phyloP scores from a whole-genome alignment of 1,139 yeast genomes.

The Yamadazyma dendronema region DNA sequence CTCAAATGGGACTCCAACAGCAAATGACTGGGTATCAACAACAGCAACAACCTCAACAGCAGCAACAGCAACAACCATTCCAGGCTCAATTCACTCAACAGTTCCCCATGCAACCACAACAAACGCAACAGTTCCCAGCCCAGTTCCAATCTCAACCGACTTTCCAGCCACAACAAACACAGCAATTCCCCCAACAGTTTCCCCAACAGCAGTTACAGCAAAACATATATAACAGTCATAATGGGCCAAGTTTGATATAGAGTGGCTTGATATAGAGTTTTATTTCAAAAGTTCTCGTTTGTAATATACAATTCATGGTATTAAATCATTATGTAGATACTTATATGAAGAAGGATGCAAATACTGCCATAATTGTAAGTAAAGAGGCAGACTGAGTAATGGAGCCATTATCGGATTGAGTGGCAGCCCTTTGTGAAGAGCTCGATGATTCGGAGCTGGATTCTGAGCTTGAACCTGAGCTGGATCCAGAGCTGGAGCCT shows the following conservation, averaged over 20 bases:
- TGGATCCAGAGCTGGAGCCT: slow-evolving; percentile 2
- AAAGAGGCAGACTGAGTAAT: slow-evolving; percentile 2
- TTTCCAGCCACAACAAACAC: slow-evolving; percentile 10
- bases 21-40: slow-evolving; percentile 3
- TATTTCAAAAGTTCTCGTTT: slow-evolving; percentile 1
- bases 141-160: slow-evolving; percentile 2
- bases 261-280: slow-evolving; percentile 17
- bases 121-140: slow-evolving; percentile 4
- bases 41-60: slow-evolving; percentile 10
- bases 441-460: slow-evolving; percentile 5
- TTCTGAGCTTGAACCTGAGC: slow-evolving; percentile 3
- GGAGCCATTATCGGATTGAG: slow-evolving; percentile 5
- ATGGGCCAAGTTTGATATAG: slow-evolving; percentile 31
- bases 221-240: slow-evolving; percentile 17
- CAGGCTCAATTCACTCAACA: slow-evolving; percentile 15
- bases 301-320: slow-evolving; percentile 1
- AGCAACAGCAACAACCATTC: slow-evolving; percentile 10
- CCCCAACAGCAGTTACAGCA: slow-evolving; percentile 8
- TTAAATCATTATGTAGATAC: background rate
- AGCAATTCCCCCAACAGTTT: slow-evolving; percentile 1
- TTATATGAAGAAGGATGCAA: slow-evolving; percentile 5
- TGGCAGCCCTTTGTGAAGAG: slow-evolving; percentile 4
- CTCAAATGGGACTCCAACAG: slow-evolving; percentile 33
- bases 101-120: slow-evolving; percentile 14
- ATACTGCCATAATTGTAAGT: slow-evolving; percentile 1